A percentile compares a stretch with the other conserved stretches of the same genome.
Evolutionary conservation across 2,329 filamentous ascomycete genomes (phyloP).

Genomic region (Dactylellina drechsleri): DNA sequence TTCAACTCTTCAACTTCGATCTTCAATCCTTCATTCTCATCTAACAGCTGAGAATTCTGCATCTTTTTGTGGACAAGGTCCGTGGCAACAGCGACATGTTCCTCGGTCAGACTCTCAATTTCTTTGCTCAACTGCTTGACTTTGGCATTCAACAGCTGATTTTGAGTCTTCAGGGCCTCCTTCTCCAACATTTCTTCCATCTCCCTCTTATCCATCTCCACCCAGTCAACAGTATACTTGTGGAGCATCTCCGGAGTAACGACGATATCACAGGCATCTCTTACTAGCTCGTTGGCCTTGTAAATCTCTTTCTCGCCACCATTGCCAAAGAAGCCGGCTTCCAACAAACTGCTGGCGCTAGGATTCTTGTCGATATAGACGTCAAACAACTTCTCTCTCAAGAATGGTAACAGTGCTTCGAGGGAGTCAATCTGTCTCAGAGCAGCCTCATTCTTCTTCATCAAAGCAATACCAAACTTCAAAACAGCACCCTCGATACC

Average conservation of each 20-base stretch:
- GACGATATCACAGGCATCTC: slow-evolving; percentile 88
- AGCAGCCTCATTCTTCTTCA: slow-evolving; percentile 88
- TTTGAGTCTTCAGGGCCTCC: slow-evolving; percentile 75
- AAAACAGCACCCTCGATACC: slow-evolving; percentile 87
- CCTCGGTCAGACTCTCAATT: slow-evolving; percentile 85
- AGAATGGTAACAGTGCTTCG: slow-evolving; percentile 83
- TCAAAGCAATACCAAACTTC: slow-evolving; percentile 92
- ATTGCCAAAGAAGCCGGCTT: slow-evolving; percentile 96
- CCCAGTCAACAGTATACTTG: slow-evolving; percentile 86
- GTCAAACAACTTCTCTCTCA: slow-evolving; percentile 94
- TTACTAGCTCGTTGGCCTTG: slow-evolving; percentile 89
- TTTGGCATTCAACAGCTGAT: slow-evolving; percentile 74
- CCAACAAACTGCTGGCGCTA: slow-evolving; percentile 89
- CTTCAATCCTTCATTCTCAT: slow-evolving; percentile 87
- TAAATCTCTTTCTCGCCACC: slow-evolving; percentile 97
- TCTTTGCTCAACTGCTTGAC: slow-evolving; percentile 88
- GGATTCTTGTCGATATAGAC: slow-evolving; percentile 96
- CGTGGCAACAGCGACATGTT: slow-evolving; percentile 89
- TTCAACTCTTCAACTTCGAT: slow-evolving; percentile 86
- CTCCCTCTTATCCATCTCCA: slow-evolving; percentile 84
- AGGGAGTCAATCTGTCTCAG: slow-evolving; percentile 90
- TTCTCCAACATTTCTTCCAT: slow-evolving; percentile 85
- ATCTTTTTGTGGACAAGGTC: slow-evolving; percentile 93
- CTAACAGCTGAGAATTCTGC: slow-evolving; percentile 86
- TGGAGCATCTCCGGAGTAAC: slow-evolving; percentile 85